phyloP scores from a whole-genome alignment of 2,329 filamentous ascomycete species.

The Colletotrichum sp. region DNA sequence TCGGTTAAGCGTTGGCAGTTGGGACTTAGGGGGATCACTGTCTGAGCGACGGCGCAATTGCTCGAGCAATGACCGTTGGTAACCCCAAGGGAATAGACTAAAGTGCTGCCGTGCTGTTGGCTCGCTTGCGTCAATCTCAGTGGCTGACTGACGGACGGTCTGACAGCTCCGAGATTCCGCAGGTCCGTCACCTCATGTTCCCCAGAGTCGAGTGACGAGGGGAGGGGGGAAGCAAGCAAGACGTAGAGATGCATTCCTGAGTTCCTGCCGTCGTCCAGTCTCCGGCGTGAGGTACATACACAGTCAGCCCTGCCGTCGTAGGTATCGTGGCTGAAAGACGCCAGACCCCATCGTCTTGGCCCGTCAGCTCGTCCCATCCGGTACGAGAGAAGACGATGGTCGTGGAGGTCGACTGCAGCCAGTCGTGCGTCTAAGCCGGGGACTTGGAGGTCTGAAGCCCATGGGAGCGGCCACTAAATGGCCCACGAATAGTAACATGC shows the following conservation, averaged over 20 bases:
- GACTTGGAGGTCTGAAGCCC: neutral
- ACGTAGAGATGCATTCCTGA: neutral
- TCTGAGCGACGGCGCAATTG: neutral
- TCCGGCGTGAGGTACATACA: neutral
- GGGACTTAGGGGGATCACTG: neutral
- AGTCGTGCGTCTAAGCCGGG: neutral
- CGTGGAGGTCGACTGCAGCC: neutral
- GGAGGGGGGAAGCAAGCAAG: neutral
- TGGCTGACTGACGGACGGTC: conserved; percentile 6
- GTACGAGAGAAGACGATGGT: neutral
- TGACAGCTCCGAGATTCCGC: conserved; percentile 2
- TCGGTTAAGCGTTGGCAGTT: neutral
- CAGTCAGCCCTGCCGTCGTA: neutral
- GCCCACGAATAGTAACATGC: conserved; percentile 19
- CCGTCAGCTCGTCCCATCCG: neutral
- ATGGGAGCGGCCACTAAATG: neutral
- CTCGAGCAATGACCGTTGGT: neutral
- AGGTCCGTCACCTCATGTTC: neutral
- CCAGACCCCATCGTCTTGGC: neutral
- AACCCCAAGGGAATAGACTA: neutral
- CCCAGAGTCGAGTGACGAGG: neutral
- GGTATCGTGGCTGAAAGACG: conserved; percentile 10
- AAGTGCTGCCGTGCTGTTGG: neutral
- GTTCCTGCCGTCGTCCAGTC: neutral
- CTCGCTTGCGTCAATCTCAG: conserved; percentile 2